Evolutionary conservation across 2,329 filamentous ascomycete species (phyloP), one percentile per base, ranked within the genome.

Genomic region (Claviceps fusiformis): DNA sequence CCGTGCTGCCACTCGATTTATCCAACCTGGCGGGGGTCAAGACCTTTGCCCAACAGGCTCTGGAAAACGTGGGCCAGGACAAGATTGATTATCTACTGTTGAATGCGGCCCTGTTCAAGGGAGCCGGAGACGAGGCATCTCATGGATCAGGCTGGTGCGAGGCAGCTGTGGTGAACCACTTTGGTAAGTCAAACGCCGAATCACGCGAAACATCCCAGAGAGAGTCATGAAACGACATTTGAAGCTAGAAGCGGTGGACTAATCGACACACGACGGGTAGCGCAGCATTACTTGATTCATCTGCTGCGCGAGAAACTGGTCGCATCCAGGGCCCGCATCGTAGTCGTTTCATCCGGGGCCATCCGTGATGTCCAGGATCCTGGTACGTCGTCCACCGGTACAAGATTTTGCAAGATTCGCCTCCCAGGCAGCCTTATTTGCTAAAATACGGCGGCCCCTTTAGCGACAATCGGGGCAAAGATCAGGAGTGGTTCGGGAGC

Each of bases 241-340:
- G 24, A 6, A 33, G 31, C 39, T 41, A 41, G 13, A 41, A 15
- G 15, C 3, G 8, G 27, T 29, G 24, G 13, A 27, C 13, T 27
- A 31, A 46, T 29, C 29, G 15, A 9, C 7, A 9, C 9, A n/a
- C 37, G 19, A 39, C 11, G 2, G 37, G 27, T 53, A 79, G 76
- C 77, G 5, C 77, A 80, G 55, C 76, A 79, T 60, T 80, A 80
- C 55, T 69, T 80, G 1, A 63, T 71, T 0, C 76, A 79, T 58
- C 65, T 78, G 3, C 62, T 80, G 33, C 68, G 69, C 3, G 70
- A 76, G 24, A 78, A 76, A 60, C 59, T 80, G 17, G 69, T 73
- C 4, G 65, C 67, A 4, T 77, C 74, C 35, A 68, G 67, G 52
- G 69, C 75, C 1, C 71, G 77, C 44, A 66, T 79, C 46, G 71